A percentile compares a stretch with the other conserved stretches of the same genome.
Conservation (phyloP, 352 stramenopile genomes). For the Phytopythium litorale region DNA sequence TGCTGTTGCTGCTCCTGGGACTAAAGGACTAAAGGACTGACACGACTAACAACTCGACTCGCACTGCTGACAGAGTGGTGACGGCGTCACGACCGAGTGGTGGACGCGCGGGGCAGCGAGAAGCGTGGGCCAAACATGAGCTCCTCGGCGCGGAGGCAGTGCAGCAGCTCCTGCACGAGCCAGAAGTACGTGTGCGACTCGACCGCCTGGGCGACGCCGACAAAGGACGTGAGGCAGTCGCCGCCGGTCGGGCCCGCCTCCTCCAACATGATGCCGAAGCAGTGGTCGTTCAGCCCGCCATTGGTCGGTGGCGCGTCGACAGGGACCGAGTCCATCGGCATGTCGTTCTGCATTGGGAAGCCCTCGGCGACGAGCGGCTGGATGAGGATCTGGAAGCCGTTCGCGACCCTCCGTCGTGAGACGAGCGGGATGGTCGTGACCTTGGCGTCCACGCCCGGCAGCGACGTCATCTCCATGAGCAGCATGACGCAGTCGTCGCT, state of each 20-base stretch:
- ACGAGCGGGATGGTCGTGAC: constrained; percentile 4
- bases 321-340: neutral
- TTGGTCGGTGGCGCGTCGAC: neutral
- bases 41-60: neutral
- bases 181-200: constrained; percentile 4
- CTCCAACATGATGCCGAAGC: constrained; percentile 5
- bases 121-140: constrained; percentile 8
- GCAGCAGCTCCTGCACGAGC: constrained; percentile 8
- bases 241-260: neutral
- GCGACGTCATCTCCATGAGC: constrained; percentile 5
- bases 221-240: constrained; percentile 1
- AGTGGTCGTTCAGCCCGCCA: constrained; percentile 7
- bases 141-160: constrained; percentile 7
- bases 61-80: neutral
- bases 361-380: constrained; percentile 4
- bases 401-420: neutral
- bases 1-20: no score
- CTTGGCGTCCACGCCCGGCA: constrained; percentile 1
- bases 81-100: neutral
- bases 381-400: constrained; percentile 1
- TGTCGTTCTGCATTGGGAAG: constrained; percentile 1
- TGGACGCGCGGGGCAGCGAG: neutral
- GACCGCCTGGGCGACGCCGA: constrained; percentile 4
- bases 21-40: no score
- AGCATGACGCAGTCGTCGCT: constrained; percentile 11